A percentile compares a stretch with the other conserved stretches of the same genome.
Evolutionary conservation across 345 rosid genomes (phyloP).

Genomic region (Erodium maritimum): DNA sequence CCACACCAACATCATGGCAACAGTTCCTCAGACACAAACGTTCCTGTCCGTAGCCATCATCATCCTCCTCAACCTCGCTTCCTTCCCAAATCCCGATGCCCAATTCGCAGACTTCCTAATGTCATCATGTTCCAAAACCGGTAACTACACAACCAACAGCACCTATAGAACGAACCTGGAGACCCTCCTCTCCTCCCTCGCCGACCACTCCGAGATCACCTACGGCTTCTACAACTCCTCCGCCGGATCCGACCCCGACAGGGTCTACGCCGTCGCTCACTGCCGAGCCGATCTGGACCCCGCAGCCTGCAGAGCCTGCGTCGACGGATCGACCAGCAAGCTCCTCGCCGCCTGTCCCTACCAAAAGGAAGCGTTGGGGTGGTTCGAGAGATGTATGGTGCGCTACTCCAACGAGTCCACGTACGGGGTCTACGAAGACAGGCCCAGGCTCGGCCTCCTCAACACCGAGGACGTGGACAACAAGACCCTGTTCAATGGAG

Average conservation of each 20-base stretch:
- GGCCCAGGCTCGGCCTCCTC: not conserved
- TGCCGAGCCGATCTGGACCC: constrained; percentile 18
- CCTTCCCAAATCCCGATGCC: no score
- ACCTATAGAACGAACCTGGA: constrained; percentile 30
- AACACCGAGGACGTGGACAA: not conserved
- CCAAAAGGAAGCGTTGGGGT: not conserved
- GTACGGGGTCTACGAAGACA: not conserved
- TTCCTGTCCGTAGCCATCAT: no score
- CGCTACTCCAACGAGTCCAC: constrained; percentile 9
- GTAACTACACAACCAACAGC: constrained; percentile 25
- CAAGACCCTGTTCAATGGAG: not conserved
- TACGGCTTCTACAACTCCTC: constrained; percentile 31
- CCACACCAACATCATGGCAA: no score
- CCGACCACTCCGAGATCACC: constrained; percentile 14
- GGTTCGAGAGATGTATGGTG: constrained; percentile 4
- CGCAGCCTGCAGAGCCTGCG: not conserved
- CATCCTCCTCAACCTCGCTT: no score
- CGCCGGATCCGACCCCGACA: constrained; percentile 10
- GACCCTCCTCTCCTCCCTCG: constrained; percentile 21
- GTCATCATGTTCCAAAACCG: not conserved
- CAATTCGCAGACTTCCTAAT: not conserved
- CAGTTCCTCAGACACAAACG: no score
- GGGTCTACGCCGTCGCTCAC: constrained; percentile 27
- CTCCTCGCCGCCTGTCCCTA: not conserved
- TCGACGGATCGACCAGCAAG: not conserved